Base-by-base conservation (phyloP, 176 grass and related monocot species). In the Lolium perenne region DNA sequence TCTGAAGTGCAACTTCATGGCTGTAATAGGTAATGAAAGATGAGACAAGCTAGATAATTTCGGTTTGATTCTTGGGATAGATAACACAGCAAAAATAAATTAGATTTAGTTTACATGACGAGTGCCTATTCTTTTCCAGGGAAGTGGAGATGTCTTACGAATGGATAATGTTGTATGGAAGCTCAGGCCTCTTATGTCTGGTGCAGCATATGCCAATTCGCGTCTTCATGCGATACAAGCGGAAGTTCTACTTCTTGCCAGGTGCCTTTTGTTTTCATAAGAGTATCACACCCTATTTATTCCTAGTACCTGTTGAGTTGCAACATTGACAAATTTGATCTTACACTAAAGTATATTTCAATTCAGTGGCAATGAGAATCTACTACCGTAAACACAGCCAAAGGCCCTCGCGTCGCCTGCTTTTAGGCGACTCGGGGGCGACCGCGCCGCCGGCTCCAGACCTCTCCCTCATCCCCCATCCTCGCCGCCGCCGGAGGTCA, bases 101-200 rank as follows among this genome's bases (percentile, higher is more conserved):
- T 76, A 69, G 32, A 21, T 38, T 79, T 35, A 35, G 41, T 0
- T 83, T 14, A 72, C 22, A 79, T 88, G 6, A 83, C 66, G 6
- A 9, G 66, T 72, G 6, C 16, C 20, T 63, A 1, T 12, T 38
- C 78, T 67, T 70, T 61, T 6, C 56, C 48, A 98, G 95, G 89
- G 89, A 71, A 79, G 92, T 57, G 72, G 83, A 70, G 91, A 92
- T 72, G 93, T 91, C 18, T 93, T 95, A 90, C 87, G 77, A 81
- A 95, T 68, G 74, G 85, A 98, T 60, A 86, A 89, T 77, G 83
- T 93, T 83, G 49, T 98, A 14, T 98, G 95, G 95, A 98, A 90
- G 84, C 90, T 98, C 21, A 93, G 88, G 51, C 89, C 95, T 64
- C 93, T 98, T 69, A 98, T 93, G 50, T 89, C 95, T 41, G 95